These are phyloP conservation scores for Pythium folliculosum DNA, from an alignment of 352 stramenopile species.

Conservation along the genomic window DNA sequence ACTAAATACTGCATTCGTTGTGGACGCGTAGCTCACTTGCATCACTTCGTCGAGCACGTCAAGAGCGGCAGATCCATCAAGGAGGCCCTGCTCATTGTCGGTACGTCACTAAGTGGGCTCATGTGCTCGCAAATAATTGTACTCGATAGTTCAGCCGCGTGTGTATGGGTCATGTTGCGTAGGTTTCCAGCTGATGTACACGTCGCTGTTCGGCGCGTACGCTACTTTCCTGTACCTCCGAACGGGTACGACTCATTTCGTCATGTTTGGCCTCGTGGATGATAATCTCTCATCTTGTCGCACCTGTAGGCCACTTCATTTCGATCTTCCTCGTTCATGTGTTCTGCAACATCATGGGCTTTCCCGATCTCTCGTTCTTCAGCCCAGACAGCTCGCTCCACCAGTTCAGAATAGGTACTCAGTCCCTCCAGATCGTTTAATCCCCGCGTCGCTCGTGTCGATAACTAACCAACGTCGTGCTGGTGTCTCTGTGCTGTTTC, in stretches of 20 bases:
- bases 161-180: not conserved
- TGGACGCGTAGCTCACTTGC: conserved; percentile 58
- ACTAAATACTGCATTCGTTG: not conserved
- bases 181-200: conserved; percentile 95
- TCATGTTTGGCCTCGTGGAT: not conserved
- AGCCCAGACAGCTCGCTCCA: conserved; percentile 75
- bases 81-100: conserved; percentile 78
- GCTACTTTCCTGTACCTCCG: conserved; percentile 92
- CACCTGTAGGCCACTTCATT: conserved; percentile 69
- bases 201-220: conserved; percentile 95
- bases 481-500: not conserved
- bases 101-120: conserved; percentile 32
- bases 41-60: conserved; percentile 87
- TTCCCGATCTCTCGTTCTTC: conserved; percentile 89
- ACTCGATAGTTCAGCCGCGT: not conserved
- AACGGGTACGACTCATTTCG: conserved; percentile 53
- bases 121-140: not conserved
- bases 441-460: not conserved
- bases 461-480: not conserved
- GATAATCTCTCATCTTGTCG: not conserved
- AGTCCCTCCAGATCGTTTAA: not conserved
- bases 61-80: conserved; percentile 64
- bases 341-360: conserved; percentile 96
- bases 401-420: conserved; percentile 70
- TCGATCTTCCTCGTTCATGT: conserved; percentile 91